Conservation (phyloP, 2,329 filamentous ascomycete genomes). For the Sporothrix pallida region DNA sequence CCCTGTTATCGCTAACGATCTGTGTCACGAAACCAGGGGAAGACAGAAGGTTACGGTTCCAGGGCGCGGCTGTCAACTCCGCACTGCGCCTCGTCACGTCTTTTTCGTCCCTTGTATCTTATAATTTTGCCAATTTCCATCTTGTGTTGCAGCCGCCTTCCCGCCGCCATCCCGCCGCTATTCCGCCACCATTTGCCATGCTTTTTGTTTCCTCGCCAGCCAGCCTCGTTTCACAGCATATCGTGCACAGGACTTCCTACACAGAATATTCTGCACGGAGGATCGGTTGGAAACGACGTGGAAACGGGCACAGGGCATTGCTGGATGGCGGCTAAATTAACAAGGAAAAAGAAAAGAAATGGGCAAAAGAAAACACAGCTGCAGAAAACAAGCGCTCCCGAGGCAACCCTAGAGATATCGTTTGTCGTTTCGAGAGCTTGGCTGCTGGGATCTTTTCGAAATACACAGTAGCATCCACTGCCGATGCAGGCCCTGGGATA, state of each 20-base stretch:
- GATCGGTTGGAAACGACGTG: neutral
- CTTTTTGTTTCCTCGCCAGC: constrained; percentile 21
- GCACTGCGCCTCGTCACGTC: neutral
- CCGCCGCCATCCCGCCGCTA: neutral
- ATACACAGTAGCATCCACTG: neutral
- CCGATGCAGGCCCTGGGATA: neutral
- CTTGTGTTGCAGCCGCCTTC: neutral
- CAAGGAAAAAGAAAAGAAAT: neutral
- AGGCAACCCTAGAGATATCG: neutral
- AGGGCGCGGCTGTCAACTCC: constrained; percentile 11
- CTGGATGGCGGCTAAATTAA: constrained; percentile 9
- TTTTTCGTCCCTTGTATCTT: neutral
- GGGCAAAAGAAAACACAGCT: neutral
- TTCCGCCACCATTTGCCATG: neutral
- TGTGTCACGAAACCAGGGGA: constrained; percentile 19
- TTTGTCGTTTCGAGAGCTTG: neutral
- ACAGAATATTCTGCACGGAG: neutral
- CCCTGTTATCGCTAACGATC: constrained; percentile 22
- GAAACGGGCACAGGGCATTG: neutral
- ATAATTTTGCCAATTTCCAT: neutral
- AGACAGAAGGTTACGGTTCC: neutral
- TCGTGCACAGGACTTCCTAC: neutral
- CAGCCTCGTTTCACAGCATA: constrained; percentile 25
- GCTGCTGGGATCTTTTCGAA: neutral
- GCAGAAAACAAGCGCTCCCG: neutral